phyloP scores from a whole-genome alignment of 768 basidiomycete genomes.

The Suillus decipiens region DNA sequence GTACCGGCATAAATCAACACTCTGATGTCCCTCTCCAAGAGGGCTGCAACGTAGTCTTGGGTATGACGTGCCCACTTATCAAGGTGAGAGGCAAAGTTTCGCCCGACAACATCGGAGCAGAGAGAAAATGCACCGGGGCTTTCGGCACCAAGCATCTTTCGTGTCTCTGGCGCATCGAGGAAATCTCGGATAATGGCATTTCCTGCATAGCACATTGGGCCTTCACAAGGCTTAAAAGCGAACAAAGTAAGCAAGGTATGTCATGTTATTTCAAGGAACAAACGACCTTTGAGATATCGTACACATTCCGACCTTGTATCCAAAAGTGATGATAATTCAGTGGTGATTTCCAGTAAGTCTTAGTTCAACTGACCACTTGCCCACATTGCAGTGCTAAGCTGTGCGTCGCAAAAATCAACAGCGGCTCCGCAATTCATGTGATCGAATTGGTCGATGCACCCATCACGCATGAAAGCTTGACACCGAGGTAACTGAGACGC shows the following conservation, averaged over 20 bases:
- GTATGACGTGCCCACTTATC: constrained; percentile 63
- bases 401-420: constrained; percentile 60
- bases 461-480: constrained; percentile 51
- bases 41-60: constrained; percentile 55
- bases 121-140: constrained; percentile 51
- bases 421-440: constrained; percentile 68
- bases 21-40: constrained; percentile 55
- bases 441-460: constrained; percentile 68
- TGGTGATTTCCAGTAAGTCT: background rate
- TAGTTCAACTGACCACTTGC: constrained; percentile 34
- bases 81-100: constrained; percentile 53
- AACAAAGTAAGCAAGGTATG: constrained; percentile 7
- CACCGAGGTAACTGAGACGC: constrained; percentile 63
- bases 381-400: constrained; percentile 47
- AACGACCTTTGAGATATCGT: constrained; percentile 57
- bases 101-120: constrained; percentile 54
- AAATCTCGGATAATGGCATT: constrained; percentile 42
- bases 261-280: background rate
- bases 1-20: constrained; percentile 57
- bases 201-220: constrained; percentile 42
- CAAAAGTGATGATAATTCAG: constrained; percentile 1
- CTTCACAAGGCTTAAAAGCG: constrained; percentile 23
- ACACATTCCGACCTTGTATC: constrained; percentile 46
- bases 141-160: constrained; percentile 48
- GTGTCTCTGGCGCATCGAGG: constrained; percentile 47